Evolutionary conservation across 2,329 filamentous ascomycete species (phyloP).

Genomic region (Colletotrichum brevisporum): DNA sequence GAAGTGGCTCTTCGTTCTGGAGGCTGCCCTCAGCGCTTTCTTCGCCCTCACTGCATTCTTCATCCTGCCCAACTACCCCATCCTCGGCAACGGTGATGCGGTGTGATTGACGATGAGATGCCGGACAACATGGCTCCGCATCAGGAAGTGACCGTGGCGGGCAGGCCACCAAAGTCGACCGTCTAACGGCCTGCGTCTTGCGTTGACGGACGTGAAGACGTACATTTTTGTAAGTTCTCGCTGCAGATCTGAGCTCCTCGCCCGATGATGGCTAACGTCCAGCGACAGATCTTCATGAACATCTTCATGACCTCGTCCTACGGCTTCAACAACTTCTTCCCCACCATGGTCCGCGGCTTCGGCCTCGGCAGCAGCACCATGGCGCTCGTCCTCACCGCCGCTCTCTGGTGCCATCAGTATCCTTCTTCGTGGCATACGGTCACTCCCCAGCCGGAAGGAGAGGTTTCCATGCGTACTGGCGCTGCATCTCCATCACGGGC

Average conservation of each 20-base stretch:
- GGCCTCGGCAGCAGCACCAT: conserved; percentile 52
- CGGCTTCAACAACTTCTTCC: conserved; percentile 48
- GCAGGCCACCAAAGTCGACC: conserved; percentile 22
- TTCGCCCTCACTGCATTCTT: conserved; percentile 51
- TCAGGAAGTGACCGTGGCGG: conserved; percentile 53
- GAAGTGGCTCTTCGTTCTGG: conserved; percentile 52
- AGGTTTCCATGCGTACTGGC: too few species aligned
- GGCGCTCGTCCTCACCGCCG: conserved; percentile 61
- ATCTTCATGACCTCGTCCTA: conserved; percentile 46
- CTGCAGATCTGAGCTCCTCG: conserved; percentile 38
- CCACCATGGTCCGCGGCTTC: conserved; percentile 51
- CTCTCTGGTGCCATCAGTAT: conserved; percentile 60
- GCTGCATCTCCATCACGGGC: conserved; percentile 54
- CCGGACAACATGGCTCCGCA: conserved; percentile 50
- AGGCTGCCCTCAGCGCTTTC: conserved; percentile 47
- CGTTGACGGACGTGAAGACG: conserved; percentile 31
- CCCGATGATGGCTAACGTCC: conserved; percentile 38
- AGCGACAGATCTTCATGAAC: conserved; percentile 45
- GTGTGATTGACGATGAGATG: conserved; percentile 55
- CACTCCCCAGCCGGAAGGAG: too few species aligned
- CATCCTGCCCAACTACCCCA: conserved; percentile 54
- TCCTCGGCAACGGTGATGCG: conserved; percentile 52
- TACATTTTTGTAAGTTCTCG: conserved; percentile 24
- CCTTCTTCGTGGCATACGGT: conserved; percentile 57
- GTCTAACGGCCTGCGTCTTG: conserved; percentile 31